Evolutionary conservation across 2,329 filamentous ascomycete genomes (phyloP).

Genomic region (Ascochyta clinopodiicola): DNA sequence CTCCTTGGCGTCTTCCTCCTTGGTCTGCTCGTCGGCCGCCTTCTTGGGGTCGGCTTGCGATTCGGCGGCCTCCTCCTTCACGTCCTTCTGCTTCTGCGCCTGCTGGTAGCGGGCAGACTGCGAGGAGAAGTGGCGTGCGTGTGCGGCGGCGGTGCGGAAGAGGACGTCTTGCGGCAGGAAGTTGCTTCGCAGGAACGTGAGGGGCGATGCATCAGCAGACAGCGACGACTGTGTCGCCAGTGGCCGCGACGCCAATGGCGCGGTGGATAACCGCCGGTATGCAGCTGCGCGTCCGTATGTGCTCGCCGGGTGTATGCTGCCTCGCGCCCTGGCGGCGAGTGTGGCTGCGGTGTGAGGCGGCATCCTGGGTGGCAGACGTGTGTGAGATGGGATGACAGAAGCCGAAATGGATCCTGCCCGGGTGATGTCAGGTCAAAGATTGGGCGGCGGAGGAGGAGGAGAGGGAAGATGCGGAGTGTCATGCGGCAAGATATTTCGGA

Average conservation of each 20-base stretch:
- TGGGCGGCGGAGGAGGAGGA: slow-evolving; percentile 28
- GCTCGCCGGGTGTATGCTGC: slow-evolving; percentile 47
- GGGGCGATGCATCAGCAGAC: slow-evolving; percentile 30
- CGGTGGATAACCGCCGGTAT: slow-evolving; percentile 55
- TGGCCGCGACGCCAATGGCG: slow-evolving; percentile 26
- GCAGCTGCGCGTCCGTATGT: slow-evolving; percentile 54
- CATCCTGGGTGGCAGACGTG: slow-evolving; percentile 48
- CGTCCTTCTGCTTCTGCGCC: slow-evolving; percentile 45
- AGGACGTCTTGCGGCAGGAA: slow-evolving; percentile 50
- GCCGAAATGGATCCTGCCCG: slow-evolving; percentile 22
- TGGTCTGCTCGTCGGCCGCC: slow-evolving; percentile 46
- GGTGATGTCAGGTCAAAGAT: slow-evolving; percentile 7
- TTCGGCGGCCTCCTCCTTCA: slow-evolving; percentile 39
- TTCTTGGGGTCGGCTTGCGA: slow-evolving; percentile 47
- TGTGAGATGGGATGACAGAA: slow-evolving; percentile 6
- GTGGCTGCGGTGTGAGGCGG: slow-evolving; percentile 50
- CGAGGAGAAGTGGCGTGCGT: slow-evolving; percentile 54
- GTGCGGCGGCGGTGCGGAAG: slow-evolving; percentile 51
- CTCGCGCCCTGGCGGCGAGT: slow-evolving; percentile 50
- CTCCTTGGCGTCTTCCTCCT: slow-evolving; percentile 52
- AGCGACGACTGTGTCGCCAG: slow-evolving; percentile 33
- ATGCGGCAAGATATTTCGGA: slow-evolving; percentile 20
- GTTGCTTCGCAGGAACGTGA: slow-evolving; percentile 52
- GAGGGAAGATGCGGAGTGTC: slow-evolving; percentile 24
- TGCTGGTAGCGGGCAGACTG: slow-evolving; percentile 43